Base-by-base conservation (phyloP, 805 yeast genomes). In the Jamesozyma piceae region DNA sequence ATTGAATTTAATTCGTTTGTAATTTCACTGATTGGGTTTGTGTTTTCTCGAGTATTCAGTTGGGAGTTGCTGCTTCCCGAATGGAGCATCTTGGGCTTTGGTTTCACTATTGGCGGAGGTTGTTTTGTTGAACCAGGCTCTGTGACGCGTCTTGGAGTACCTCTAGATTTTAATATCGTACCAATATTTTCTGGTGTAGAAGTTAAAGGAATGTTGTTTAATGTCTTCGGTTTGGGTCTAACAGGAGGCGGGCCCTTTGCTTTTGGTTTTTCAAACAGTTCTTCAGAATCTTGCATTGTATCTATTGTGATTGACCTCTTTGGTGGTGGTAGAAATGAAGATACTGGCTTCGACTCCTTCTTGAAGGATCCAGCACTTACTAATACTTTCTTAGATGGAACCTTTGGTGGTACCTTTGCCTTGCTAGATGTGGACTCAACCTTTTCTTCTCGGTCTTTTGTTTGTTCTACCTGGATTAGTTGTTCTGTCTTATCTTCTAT, bases 311-410 rank as follows among this genome's bases (percentile, higher is more conserved):
- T 30, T 28, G 31, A 31, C 37, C 44, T 53, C 20, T 37, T 49
- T 26, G 62, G 60, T 15, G 64, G 64, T 17, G 61, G 56, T 10
- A 55, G 53, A 43, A 57, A 54, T n/a, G 42, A 37, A 20, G 42
- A 27, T n/a, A 28, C 22, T 11, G 26, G 15, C 18, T 30, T 30
- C 6, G 11, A 11, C 5, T 30, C 33, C 11, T 30, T 30, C 13
- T 6, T 5, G 11, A 11, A 11, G 6, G 28, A 24, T 6, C 11
- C 28, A 11, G 28, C 11, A 8, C 10, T 8, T 24, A n/a, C 6
- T 13, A n/a, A 18, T 18, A 13, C 22, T n/a, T 24, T 24, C 22
- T 36, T 36, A 10, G 22, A n/a, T 20, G 33, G 35, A 4, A 30
- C 21, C 6, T 30, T 37, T 21, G 31, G 39, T 10, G 39, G 30